Conservation (phyloP, 345 rosid species). For the Dipteronia dyeriana region DNA sequence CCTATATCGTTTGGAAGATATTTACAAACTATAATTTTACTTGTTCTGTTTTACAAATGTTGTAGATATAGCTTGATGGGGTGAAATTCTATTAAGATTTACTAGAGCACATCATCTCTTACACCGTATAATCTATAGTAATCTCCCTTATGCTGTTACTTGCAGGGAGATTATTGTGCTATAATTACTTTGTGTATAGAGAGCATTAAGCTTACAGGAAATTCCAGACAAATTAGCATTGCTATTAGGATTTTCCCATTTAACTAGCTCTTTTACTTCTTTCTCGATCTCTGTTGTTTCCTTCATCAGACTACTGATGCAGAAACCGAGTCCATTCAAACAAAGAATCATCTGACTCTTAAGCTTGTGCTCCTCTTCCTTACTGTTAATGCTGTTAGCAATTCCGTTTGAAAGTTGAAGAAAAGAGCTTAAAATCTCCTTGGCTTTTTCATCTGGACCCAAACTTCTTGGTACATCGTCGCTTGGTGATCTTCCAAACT, state of each 20-base stretch:
- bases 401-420: conserved; percentile 39
- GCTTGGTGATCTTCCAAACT: conserved; percentile 46
- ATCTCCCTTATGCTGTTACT: neutral
- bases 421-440: conserved; percentile 36
- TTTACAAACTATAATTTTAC: neutral
- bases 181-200: neutral
- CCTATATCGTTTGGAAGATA: neutral
- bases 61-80: neutral
- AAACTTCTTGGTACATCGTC: conserved; percentile 11
- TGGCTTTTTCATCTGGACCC: conserved; percentile 34
- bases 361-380: conserved; percentile 38
- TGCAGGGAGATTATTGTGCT: too few species aligned
- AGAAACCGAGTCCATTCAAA: conserved; percentile 51
- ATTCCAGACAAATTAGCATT: conserved; percentile 30
- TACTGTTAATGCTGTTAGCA: conserved; percentile 25
- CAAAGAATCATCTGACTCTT: conserved; percentile 43
- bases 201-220: conserved; percentile 25
- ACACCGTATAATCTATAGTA: neutral
- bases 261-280: conserved; percentile 41
- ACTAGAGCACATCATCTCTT: neutral
- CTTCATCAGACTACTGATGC: conserved; percentile 50
- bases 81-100: neutral
- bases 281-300: conserved; percentile 54
- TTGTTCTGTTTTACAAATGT: neutral
- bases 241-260: conserved; percentile 46